Evolutionary conservation across 2,329 filamentous ascomycete species (phyloP), one percentile per base, ranked within the genome.

Genomic region (Fusarium albidum): DNA sequence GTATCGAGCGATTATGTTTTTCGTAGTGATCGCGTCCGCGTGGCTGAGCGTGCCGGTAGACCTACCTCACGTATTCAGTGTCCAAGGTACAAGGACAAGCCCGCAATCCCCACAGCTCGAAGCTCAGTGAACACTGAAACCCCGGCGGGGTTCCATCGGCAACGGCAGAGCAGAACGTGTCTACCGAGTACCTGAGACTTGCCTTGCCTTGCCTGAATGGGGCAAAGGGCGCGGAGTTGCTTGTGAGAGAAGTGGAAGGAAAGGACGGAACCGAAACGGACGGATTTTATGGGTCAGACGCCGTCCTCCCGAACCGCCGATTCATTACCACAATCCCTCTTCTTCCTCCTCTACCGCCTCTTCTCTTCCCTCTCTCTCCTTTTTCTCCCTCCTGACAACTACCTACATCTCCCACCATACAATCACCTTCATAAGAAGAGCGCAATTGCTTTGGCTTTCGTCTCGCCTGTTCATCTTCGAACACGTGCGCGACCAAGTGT

Each of bases 281-380:
- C 50, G 47, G 38, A 57, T 59, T 65, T 39, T 55, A 51, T 65
- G 63, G 63, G 63, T 50, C 59, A 63, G 47, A 49, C 44, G 49
- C 58, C 61, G 47, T 55, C 54, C 59, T 66, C 32, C 64, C 64
- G 64, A 66, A 61, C 40, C 61, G 43, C 55, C 56, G 65, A 57
- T 49, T 49, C 31, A 56, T 38, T 55, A 42, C 31, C 32, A 17
- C 52, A 35, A 40, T 42, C 40, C 34, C 47, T 57, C 40, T n/a
- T 55, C 44, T 46, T 46, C 42, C 34, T 50, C 31, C 29, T 57
- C 52, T 46, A 45, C 51, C 47, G 51, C 59, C 55, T 53, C 57
- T 60, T 52, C 51, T 49, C 37, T 37, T 35, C 31, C 40, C 35
- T 34, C 32, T 42, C 33, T 52, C 38, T 39, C 33, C 25, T 40